Conservation (phyloP, 139 green algal species). For the Edaphochlamys debaryana region DNA sequence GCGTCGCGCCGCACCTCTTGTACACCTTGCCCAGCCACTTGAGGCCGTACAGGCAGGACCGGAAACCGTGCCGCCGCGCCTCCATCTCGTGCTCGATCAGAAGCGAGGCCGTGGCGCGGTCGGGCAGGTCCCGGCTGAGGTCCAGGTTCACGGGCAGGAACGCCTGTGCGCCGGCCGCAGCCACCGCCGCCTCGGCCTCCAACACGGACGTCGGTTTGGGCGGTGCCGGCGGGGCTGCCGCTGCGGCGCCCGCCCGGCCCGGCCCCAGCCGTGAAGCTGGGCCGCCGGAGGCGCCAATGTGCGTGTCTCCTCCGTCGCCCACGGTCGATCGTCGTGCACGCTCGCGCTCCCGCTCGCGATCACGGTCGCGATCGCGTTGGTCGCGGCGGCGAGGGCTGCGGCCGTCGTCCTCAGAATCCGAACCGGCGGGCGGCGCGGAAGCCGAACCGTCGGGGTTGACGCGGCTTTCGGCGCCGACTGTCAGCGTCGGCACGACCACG, state of each 20-base stretch:
- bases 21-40: constrained; percentile 28
- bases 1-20: constrained; percentile 20
- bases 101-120: constrained; percentile 2
- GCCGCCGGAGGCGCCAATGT: background rate
- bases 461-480: background rate
- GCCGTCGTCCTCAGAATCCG: background rate
- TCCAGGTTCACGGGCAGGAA: background rate
- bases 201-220: too few relatives aligned
- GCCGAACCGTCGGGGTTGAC: background rate
- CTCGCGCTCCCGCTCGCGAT: background rate
- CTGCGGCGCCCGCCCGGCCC: background rate
- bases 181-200: background rate
- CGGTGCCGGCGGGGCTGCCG: too few relatives aligned
- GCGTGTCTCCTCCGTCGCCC: background rate
- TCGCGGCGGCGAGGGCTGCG: background rate
- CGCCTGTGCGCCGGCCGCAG: background rate
- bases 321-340: background rate
- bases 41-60: background rate
- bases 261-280: too few relatives aligned
- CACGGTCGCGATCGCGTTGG: background rate
- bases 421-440: background rate
- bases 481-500: constrained; percentile 4
- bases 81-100: constrained; percentile 43
- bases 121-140: background rate
- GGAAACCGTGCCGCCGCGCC: constrained; percentile 10